phyloP scores from a whole-genome alignment of 2,329 filamentous ascomycete genomes.

The Aspergillus sclerotialis region DNA sequence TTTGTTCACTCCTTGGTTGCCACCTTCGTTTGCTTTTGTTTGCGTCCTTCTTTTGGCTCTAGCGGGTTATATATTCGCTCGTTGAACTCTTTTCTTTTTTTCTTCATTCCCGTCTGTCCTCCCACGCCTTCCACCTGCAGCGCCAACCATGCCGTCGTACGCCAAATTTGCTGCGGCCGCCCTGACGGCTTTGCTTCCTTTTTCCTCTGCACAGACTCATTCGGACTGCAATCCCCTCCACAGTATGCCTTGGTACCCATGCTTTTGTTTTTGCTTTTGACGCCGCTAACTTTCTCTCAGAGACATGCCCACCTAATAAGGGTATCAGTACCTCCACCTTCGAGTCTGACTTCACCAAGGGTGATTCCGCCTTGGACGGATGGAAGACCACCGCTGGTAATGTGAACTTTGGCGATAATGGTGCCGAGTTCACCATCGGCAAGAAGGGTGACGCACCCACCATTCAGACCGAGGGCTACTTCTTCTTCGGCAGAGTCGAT shows the following conservation, averaged over 20 bases:
- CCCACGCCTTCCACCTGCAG: neutral
- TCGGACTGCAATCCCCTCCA: conserved; percentile 65
- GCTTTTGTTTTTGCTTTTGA: neutral
- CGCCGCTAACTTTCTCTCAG: conserved; percentile 16
- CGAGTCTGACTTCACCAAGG: conserved; percentile 37
- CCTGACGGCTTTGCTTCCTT: conserved; percentile 23
- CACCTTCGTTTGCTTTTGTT: too few species aligned
- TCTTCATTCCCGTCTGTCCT: neutral
- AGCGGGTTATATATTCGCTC: neutral
- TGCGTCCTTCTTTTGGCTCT: neutral
- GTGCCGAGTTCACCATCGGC: conserved; percentile 73
- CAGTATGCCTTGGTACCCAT: conserved; percentile 12
- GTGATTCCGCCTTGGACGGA: conserved; percentile 46
- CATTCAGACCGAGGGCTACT: conserved; percentile 84
- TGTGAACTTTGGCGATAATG: conserved; percentile 61
- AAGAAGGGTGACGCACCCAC: conserved; percentile 77
- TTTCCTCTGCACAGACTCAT: conserved; percentile 59
- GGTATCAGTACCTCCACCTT: conserved; percentile 52
- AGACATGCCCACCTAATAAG: conserved; percentile 59
- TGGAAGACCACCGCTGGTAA: conserved; percentile 63
- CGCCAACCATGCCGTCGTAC: conserved; percentile 20
- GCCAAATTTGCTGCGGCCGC: conserved; percentile 24
- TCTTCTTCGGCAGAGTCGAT: conserved; percentile 93
- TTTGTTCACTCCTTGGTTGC: neutral
- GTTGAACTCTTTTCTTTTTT: neutral